Evolutionary conservation across 805 yeast species (phyloP).

Genomic region (Lachancea thermotolerans): DNA sequence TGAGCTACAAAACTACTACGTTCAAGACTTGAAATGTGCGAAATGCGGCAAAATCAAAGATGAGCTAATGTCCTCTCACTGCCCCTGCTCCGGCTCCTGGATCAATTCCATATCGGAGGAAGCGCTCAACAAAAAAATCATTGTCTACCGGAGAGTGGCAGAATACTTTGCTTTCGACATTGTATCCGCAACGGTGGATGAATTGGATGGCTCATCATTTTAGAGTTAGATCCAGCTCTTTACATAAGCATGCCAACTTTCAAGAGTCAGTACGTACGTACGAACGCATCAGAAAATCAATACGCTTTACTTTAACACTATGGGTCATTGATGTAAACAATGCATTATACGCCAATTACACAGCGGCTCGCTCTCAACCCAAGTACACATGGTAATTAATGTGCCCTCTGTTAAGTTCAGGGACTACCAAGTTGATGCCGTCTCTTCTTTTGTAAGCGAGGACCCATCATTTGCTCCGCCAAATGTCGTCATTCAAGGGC

Average conservation of each 20-base stretch:
- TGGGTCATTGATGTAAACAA: too few species aligned
- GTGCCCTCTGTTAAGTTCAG: conserved; percentile 12
- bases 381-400: neutral
- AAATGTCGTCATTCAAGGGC: conserved; percentile 27
- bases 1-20: conserved; percentile 50
- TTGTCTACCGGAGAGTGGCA: conserved; percentile 53
- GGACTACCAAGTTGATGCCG: conserved; percentile 20
- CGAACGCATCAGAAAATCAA: too few species aligned
- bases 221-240: too few species aligned
- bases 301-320: too few species aligned
- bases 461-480: conserved; percentile 19
- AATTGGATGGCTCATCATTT: neutral
- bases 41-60: conserved; percentile 67
- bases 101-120: conserved; percentile 43
- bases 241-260: too few species aligned
- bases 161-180: conserved; percentile 53
- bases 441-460: conserved; percentile 17
- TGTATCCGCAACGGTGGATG: conserved; percentile 31
- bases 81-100: conserved; percentile 90
- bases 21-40: conserved; percentile 75
- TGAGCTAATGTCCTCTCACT: conserved; percentile 63
- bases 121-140: conserved; percentile 40
- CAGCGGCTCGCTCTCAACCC: too few species aligned
- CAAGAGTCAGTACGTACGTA: too few species aligned
- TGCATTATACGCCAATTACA: too few species aligned